These are phyloP conservation scores for Jaapia argillacea DNA, from an alignment of 768 basidiomycete species.

Conservation along the genomic window DNA sequence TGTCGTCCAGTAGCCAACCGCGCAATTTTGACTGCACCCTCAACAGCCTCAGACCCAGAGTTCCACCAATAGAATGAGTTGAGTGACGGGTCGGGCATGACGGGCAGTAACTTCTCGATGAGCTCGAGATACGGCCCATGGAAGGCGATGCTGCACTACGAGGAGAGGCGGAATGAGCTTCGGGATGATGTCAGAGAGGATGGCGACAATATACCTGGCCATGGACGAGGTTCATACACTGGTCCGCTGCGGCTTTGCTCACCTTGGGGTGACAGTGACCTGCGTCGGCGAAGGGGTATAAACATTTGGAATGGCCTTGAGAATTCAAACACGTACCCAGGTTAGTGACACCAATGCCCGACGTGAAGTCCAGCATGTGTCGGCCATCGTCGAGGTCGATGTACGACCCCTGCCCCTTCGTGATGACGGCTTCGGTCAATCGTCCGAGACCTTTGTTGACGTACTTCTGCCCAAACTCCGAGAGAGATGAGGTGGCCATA, in stretches of 20 bases:
- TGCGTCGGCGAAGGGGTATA: slow-evolving; percentile 15
- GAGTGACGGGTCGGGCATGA: slow-evolving; percentile 86
- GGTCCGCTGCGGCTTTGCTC: slow-evolving; percentile 81
- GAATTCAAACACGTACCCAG: slow-evolving; percentile 37
- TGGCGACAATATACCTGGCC: slow-evolving; percentile 44
- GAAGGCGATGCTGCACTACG: slow-evolving; percentile 81
- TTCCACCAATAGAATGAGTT: slow-evolving; percentile 98
- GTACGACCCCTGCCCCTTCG: slow-evolving; percentile 64
- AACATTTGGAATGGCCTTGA: slow-evolving; percentile 1
- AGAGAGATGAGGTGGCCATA: slow-evolving; percentile 3
- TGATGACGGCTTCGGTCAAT: slow-evolving; percentile 44
- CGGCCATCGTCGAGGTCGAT: slow-evolving; percentile 65
- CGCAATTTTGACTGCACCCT: slow-evolving; percentile 84
- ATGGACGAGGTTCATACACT: slow-evolving; percentile 74
- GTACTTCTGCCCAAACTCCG: slow-evolving; percentile 30
- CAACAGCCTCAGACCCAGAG: slow-evolving; percentile 90
- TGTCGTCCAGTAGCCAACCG: slow-evolving; percentile 68
- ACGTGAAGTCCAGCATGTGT: slow-evolving; percentile 74
- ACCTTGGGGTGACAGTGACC: slow-evolving; percentile 86
- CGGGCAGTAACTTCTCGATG: slow-evolving; percentile 73
- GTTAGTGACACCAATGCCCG: slow-evolving; percentile 82
- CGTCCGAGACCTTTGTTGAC: slow-evolving; percentile 35
- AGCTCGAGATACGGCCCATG: slow-evolving; percentile 81
- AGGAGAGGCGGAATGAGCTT: neutral
- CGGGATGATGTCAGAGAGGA: too few species aligned